phyloP scores from a whole-genome alignment of 2,329 filamentous ascomycete genomes.

The Alternaria triticina region DNA sequence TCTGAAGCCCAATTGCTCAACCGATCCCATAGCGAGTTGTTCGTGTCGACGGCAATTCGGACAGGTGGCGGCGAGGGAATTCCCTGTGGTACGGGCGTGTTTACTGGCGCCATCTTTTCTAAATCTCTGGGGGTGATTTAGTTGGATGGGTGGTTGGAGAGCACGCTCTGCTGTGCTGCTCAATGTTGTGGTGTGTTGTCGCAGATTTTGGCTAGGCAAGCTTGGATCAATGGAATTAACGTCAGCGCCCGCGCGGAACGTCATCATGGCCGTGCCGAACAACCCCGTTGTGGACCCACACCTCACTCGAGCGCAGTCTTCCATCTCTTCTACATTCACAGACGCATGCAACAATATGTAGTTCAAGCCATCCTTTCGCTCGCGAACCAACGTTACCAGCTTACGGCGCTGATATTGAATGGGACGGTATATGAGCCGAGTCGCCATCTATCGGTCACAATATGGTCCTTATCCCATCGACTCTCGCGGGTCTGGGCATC shows the following conservation, averaged over 20 bases:
- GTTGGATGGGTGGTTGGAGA: conserved; percentile 7
- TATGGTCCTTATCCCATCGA: no score
- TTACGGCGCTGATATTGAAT: no score
- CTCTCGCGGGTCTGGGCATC: no score
- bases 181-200: conserved; percentile 25
- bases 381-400: no score
- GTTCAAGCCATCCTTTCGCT: no score
- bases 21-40: conserved; percentile 82
- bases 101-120: conserved; percentile 39
- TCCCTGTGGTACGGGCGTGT: conserved; percentile 35
- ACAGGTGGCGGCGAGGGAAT: conserved; percentile 45
- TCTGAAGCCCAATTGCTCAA: conserved; percentile 91
- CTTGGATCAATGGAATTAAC: conserved; percentile 1
- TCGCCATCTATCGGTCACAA: no score
- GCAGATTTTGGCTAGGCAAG: conserved; percentile 23
- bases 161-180: conserved; percentile 6
- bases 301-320: background rate
- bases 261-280: background rate
- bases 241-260: background rate
- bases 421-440: no score
- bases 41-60: conserved; percentile 45
- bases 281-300: background rate
- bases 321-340: background rate
- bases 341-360: no score
- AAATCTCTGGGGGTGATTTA: conserved; percentile 6